A percentile compares a stretch with the other conserved stretches of the same genome.
Conservation (phyloP, 2,329 filamentous ascomycete genomes). For the Hymenotorrendiella dingleyae region DNA sequence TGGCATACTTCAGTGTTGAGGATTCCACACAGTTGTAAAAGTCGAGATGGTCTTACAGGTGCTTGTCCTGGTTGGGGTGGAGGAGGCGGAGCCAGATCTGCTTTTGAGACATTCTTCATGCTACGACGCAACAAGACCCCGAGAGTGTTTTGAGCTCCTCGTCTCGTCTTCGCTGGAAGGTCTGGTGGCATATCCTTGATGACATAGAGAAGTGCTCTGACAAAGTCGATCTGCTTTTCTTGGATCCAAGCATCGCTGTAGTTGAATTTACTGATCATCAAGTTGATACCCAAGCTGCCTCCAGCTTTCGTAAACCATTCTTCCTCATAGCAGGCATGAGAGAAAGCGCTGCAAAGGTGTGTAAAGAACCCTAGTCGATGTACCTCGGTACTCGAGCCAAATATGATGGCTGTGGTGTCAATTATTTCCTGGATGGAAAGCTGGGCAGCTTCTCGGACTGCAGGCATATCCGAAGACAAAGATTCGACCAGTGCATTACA, state of each 20-base stretch:
- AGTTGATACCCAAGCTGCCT: conserved; percentile 82
- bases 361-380: conserved; percentile 78
- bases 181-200: conserved; percentile 98
- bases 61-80: conserved; percentile 51
- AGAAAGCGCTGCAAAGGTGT: conserved; percentile 76
- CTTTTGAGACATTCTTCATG: conserved; percentile 72
- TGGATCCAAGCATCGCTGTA: conserved; percentile 80
- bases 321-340: conserved; percentile 92
- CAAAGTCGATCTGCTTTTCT: conserved; percentile 78
- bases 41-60: conserved; percentile 54
- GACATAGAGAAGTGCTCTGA: conserved; percentile 88
- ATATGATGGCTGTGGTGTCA: conserved; percentile 69
- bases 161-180: conserved; percentile 80
- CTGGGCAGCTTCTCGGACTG: conserved; percentile 78
- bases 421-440: conserved; percentile 72
- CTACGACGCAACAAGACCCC: conserved; percentile 73
- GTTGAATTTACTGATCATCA: conserved; percentile 77
- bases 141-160: conserved; percentile 76
- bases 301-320: conserved; percentile 99
- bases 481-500: conserved; percentile 88
- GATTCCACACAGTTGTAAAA: conserved; percentile 74
- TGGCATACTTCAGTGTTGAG: conserved; percentile 87
- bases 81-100: conserved; percentile 54
- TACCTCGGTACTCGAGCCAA: conserved; percentile 67
- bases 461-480: conserved; percentile 74